Conservation (phyloP, 768 basidiomycete genomes). For the Suillus fuscotomentosus region DNA sequence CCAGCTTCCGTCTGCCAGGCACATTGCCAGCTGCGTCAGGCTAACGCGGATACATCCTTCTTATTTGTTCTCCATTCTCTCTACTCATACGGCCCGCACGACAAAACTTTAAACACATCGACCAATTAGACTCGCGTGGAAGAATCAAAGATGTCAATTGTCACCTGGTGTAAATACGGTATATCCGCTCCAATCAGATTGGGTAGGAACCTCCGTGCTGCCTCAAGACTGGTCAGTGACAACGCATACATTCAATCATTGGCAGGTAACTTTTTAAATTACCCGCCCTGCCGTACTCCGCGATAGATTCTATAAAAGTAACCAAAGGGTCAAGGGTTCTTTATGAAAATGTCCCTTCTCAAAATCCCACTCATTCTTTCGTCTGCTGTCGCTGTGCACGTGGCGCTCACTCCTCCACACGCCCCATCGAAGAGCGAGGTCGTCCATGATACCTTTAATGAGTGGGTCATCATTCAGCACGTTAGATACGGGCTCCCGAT, state of each 20-base stretch:
- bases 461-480: conserved; percentile 1
- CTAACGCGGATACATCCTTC: too few relatives aligned
- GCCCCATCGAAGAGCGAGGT: conserved; percentile 38
- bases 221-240: not conserved
- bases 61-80: too few relatives aligned
- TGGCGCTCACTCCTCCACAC: conserved; percentile 44
- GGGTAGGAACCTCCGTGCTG: not conserved
- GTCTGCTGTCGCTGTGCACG: conserved; percentile 40
- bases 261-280: not conserved
- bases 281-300: not conserved
- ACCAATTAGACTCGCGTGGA: not conserved
- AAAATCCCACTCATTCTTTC: conserved; percentile 42
- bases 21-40: too few relatives aligned
- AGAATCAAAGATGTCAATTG: not conserved
- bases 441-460: conserved; percentile 7
- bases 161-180: not conserved
- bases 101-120: not conserved
- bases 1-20: too few relatives aligned
- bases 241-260: not conserved
- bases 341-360: conserved; percentile 27
- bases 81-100: not conserved
- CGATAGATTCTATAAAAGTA: not conserved
- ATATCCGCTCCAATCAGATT: not conserved
- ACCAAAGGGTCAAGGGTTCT: not conserved
- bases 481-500: not conserved